These are phyloP conservation scores for Phytophthora multivora DNA, from an alignment of 352 stramenopile species.

Conservation along the genomic window DNA sequence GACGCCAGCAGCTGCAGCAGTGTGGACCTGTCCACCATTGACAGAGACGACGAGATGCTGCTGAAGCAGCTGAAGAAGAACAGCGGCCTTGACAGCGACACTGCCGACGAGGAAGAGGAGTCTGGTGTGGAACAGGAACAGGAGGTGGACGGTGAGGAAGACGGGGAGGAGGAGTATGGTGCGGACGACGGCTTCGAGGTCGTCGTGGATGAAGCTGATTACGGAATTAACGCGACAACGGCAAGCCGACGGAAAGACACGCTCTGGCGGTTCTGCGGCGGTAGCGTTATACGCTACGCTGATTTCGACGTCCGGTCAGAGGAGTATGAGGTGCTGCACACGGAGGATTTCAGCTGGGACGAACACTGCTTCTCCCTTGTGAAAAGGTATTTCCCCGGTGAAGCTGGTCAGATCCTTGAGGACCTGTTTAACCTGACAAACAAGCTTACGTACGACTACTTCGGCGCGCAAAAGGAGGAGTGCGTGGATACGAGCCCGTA, in stretches of 20 bases:
- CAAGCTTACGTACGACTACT: constrained; percentile 86
- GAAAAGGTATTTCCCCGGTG: constrained; percentile 81
- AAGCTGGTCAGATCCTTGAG: constrained; percentile 83
- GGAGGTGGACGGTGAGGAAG: constrained; percentile 33
- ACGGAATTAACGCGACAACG: constrained; percentile 41
- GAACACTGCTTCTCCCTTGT: constrained; percentile 90
- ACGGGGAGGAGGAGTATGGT: constrained; percentile 35
- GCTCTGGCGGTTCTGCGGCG: constrained; percentile 84
- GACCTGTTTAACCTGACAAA: constrained; percentile 87
- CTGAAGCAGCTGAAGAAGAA: constrained; percentile 70
- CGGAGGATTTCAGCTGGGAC: constrained; percentile 90
- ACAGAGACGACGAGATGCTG: constrained; percentile 74
- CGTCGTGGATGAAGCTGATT: constrained; percentile 56
- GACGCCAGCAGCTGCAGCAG: constrained; percentile 63
- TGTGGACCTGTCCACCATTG: constrained; percentile 71
- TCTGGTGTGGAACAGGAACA: constrained; percentile 30
- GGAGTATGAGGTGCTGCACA: constrained; percentile 85
- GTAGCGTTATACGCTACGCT: constrained; percentile 76
- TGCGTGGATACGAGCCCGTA: constrained; percentile 82
- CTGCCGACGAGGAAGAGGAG: constrained; percentile 63
- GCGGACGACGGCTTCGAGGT: constrained; percentile 56
- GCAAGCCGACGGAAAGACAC: constrained; percentile 56
- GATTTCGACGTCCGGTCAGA: constrained; percentile 88
- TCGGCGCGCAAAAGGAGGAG: constrained; percentile 59
- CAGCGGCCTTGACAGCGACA: constrained; percentile 60